Base-by-base conservation (phyloP, 768 basidiomycete genomes). In the Kwoniella newhampshirensis region DNA sequence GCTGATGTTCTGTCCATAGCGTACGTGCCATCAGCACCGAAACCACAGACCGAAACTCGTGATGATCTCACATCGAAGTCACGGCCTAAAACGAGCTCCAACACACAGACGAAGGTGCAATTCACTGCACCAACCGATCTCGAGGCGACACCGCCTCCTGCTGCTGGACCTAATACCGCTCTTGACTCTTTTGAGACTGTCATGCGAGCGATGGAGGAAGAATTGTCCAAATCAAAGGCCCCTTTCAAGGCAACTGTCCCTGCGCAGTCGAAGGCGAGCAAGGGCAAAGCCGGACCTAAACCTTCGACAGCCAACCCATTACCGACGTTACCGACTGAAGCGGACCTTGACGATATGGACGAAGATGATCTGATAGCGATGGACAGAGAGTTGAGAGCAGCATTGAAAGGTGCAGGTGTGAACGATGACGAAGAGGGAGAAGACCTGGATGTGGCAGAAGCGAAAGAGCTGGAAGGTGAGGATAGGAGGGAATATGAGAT, bases 131-230 rank as follows among this genome's bases (percentile, higher is more conserved):
- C 32, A 13, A 32, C 32, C 13, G 32, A 6, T 32, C n/a, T n/a
- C n/a, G n/a, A 37, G 9, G 36, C 11, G 11, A 9, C 36, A 37
- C 8, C 40, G 21, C 40, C 40, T 23, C n/a, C 5, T 8, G n/a
- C 17, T 23, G 41, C 6, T 28, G 36, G 25, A 39, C 26, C 43
- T 15, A 50, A 91, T 73, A 83, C 85, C 3, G 84, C 86, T 44
- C 81, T 98, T 20, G 83, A 93, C 73, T 92, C 91, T 0, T 98
- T 99, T 62, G 96, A 99, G 71, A 84, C 87, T 1, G 89, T 98
- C 28, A 98, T 98, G 96, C 83, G 84, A 70, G 91, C 91, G 2
- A 89, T 98, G 86, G 96, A 99, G 65, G 82, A 79, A 17, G 89
- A 96, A 65, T 80, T 99, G 27, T 80, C 79, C 1, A 53, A 56